These are phyloP conservation scores for Chamaecyparis obtusa DNA, from an alignment of 75 land plant genomes.

Conservation along the genomic window DNA sequence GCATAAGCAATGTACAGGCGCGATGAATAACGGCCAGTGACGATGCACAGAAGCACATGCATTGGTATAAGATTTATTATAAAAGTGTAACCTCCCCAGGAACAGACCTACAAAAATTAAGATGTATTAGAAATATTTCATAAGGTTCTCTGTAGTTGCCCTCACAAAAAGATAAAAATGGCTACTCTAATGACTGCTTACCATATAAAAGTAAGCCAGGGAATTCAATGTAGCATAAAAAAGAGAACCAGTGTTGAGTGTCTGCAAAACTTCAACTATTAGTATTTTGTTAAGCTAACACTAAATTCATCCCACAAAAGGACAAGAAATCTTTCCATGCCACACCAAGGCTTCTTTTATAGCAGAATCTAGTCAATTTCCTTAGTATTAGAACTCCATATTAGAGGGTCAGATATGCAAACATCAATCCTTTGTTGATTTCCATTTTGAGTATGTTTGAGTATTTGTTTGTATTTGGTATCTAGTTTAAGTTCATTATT, in stretches of 20 bases:
- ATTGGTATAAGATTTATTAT: slow-evolving; percentile 99
- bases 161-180: neutral
- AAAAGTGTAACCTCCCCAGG: slow-evolving; percentile 99
- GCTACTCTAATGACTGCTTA: slow-evolving; percentile 23
- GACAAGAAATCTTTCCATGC: neutral
- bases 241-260: slow-evolving; percentile 98
- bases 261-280: slow-evolving; percentile 48
- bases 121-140: neutral
- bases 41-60: slow-evolving; percentile 91
- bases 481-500: too few species aligned
- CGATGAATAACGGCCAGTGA: slow-evolving; percentile 96
- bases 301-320: neutral
- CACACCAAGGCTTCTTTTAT: neutral
- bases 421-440: neutral
- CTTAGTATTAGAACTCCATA: neutral
- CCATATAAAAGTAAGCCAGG: slow-evolving; percentile 97
- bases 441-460: too few species aligned
- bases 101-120: slow-evolving; percentile 74
- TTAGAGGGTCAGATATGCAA: neutral
- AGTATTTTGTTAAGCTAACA: neutral
- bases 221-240: slow-evolving; percentile 96
- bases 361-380: neutral
- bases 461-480: too few species aligned
- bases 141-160: neutral
- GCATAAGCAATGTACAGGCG: slow-evolving; percentile 95